Evolutionary conservation across 306 rosid genomes (phyloP), one percentile per base, ranked within the genome.

Genomic region (Ziziphus jujuba): DNA sequence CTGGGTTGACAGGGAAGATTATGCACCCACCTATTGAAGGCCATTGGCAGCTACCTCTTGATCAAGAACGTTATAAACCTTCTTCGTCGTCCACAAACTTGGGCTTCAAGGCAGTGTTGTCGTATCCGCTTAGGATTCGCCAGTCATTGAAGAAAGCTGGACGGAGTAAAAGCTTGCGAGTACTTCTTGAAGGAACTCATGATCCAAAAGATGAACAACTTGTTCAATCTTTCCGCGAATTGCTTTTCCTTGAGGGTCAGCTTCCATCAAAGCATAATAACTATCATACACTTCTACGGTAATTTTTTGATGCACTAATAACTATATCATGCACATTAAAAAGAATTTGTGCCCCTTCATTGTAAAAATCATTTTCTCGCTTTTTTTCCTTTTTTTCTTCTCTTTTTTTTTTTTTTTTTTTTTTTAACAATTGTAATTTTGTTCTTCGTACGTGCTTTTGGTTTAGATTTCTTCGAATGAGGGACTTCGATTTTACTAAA

Each of bases 211-310:
- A 90, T 40, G 82, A 84, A 36, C 51, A 78, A 5, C 59, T 77
- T 43, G 93, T 92, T 6, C 86, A 90, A 19, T 24, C 65, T 15
- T 87, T 92, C 43, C 85, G 96, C 4, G 50, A 82, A 69, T 52
- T 81, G 84, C 96, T 92, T 59, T 83, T 79, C 6, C 55, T 67
- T 17, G 87, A 87, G 22, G 86, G 71, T 5, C 74, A 84, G 17
- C 72, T 87, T 28, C 87, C 92, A 0, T 66, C 83, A 11, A 82
- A 88, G 70, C 89, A 84, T 72, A 75, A 83, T 21, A 89, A 92
- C 65, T 92, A 90, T 86, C 98, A 92, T 19, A 92, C 98, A 23
- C 98, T 92, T 75, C 55, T 92, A 5, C 72, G 96, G 98, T 87
- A 51, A 69, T 17, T 63, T 34, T 73, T 48, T 0, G 10, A 28